phyloP scores from a whole-genome alignment of 768 basidiomycete species.

The Lactarius vividus region DNA sequence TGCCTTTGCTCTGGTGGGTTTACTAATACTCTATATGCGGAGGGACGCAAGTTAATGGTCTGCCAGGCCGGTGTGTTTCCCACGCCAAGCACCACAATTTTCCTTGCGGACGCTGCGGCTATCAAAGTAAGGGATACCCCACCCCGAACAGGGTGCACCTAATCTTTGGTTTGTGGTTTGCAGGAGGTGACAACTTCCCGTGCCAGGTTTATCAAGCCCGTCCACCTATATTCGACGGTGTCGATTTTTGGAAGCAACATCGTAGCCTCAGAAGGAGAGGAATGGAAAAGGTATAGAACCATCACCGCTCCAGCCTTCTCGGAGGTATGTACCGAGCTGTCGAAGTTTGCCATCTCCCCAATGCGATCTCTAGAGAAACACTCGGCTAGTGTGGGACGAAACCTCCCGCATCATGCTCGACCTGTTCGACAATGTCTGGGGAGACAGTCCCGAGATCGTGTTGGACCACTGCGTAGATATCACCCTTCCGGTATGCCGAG shows the following conservation, averaged over 20 bases:
- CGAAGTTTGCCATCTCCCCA: background rate
- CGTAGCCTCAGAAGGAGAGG: slow-evolving; percentile 59
- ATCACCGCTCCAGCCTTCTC: slow-evolving; percentile 65
- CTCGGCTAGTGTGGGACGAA: slow-evolving; percentile 42
- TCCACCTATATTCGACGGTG: slow-evolving; percentile 45
- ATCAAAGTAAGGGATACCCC: slow-evolving; percentile 17
- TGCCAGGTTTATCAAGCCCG: slow-evolving; percentile 56
- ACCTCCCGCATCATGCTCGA: slow-evolving; percentile 35
- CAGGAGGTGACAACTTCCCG: slow-evolving; percentile 52
- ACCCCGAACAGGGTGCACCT: background rate
- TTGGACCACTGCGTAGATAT: slow-evolving; percentile 50
- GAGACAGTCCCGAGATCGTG: slow-evolving; percentile 38
- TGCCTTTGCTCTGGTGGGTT: slow-evolving; percentile 4
- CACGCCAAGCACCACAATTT: background rate
- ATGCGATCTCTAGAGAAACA: slow-evolving; percentile 33
- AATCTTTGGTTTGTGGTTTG: slow-evolving; percentile 3
- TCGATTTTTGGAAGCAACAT: slow-evolving; percentile 59
- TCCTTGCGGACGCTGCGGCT: slow-evolving; percentile 19
- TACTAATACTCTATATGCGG: background rate
- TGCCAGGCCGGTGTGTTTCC: slow-evolving; percentile 13
- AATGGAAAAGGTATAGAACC: slow-evolving; percentile 65
- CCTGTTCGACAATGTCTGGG: slow-evolving; percentile 47
- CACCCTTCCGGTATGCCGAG: slow-evolving; percentile 47
- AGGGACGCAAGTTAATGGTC: background rate
- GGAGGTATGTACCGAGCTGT: slow-evolving; percentile 39